Evolutionary conservation across 371 early-diverging fungal species (phyloP).

Genomic region (Neoconidiobolus thromboides): DNA sequence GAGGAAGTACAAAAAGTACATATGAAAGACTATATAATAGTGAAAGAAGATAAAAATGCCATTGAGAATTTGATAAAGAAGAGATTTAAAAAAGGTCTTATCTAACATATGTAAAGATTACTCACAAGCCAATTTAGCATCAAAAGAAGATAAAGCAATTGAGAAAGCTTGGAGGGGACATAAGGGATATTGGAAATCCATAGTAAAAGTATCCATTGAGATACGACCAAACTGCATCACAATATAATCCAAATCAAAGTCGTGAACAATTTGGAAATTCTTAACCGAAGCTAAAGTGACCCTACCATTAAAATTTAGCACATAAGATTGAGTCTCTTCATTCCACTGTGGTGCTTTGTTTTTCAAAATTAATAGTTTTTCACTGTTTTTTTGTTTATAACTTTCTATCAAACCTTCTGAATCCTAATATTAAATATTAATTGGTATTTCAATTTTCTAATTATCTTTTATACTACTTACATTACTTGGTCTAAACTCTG

Average conservation of each 20-base stretch:
- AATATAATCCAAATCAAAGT: slow-evolving; percentile 81
- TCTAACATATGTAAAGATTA: slow-evolving; percentile 11
- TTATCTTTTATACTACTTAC: slow-evolving; percentile 11
- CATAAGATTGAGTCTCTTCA: slow-evolving; percentile 83
- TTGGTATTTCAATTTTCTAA: neutral
- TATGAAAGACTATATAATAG: too few relatives aligned
- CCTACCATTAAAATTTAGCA: slow-evolving; percentile 86
- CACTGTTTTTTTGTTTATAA: slow-evolving; percentile 2
- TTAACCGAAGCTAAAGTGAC: slow-evolving; percentile 89
- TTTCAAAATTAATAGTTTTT: slow-evolving; percentile 47
- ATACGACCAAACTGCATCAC: slow-evolving; percentile 91
- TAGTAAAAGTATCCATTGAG: slow-evolving; percentile 56
- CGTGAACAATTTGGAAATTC: slow-evolving; percentile 93
- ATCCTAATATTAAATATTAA: neutral
- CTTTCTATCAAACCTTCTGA: neutral
- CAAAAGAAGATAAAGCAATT: slow-evolving; percentile 80
- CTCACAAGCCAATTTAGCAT: slow-evolving; percentile 78
- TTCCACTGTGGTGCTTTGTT: slow-evolving; percentile 92
- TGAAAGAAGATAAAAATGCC: too few relatives aligned
- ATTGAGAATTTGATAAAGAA: too few relatives aligned
- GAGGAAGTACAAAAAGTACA: too few relatives aligned
- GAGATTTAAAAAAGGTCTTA: too few relatives aligned
- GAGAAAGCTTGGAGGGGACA: slow-evolving; percentile 83
- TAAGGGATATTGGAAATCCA: slow-evolving; percentile 93
- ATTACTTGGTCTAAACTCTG: slow-evolving; percentile 30